A percentile compares a stretch with the other conserved stretches of the same genome.
Evolutionary conservation across 768 basidiomycete genomes (phyloP).

Genomic region (Boletus barrowsii): DNA sequence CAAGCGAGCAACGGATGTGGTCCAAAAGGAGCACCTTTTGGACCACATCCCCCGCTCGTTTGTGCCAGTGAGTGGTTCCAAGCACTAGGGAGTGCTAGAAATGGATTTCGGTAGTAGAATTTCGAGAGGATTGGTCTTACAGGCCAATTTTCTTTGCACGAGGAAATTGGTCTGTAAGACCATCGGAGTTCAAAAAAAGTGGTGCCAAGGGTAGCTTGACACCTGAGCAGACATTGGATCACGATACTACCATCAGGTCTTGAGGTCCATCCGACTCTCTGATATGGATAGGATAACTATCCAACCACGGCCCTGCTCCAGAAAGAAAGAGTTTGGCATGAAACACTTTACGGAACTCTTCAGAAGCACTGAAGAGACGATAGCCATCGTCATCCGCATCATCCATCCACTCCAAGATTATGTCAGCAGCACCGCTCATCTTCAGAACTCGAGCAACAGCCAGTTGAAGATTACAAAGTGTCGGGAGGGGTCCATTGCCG

Average conservation of each 20-base stretch:
- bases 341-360: not conserved
- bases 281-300: not conserved
- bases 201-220: too few relatives aligned
- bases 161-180: too few relatives aligned
- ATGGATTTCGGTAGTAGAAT: too few relatives aligned
- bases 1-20: too few relatives aligned
- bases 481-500: not conserved
- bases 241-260: not conserved
- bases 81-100: too few relatives aligned
- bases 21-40: too few relatives aligned
- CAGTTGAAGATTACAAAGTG: constrained; percentile 1
- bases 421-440: constrained; percentile 10
- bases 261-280: not conserved
- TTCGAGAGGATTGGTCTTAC: too few relatives aligned
- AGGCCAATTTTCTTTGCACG: too few relatives aligned
- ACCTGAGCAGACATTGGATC: too few relatives aligned
- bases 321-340: not conserved
- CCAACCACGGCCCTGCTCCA: not conserved
- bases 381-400: not conserved
- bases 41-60: too few relatives aligned
- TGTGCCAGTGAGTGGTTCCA: too few relatives aligned
- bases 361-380: not conserved
- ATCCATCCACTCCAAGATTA: constrained; percentile 2
- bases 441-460: constrained; percentile 4
- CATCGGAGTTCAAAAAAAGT: too few relatives aligned